Conservation (phyloP, 2,329 filamentous ascomycete species). For the Cordyceps pruinosa region DNA sequence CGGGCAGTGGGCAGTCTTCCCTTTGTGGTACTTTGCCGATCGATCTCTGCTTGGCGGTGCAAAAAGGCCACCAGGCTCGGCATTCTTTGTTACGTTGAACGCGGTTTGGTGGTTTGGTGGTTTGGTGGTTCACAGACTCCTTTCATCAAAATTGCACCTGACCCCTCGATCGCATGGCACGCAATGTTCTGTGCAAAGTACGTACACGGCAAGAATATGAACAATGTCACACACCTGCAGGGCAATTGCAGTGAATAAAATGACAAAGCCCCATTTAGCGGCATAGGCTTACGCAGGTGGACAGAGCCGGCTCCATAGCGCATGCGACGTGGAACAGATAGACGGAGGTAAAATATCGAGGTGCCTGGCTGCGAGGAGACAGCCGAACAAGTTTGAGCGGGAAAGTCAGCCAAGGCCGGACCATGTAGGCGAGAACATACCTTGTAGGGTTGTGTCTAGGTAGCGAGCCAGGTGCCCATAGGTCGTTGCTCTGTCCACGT, state of each 20-base stretch:
- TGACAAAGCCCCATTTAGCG: background rate
- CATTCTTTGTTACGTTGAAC: background rate
- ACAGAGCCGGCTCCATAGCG: background rate
- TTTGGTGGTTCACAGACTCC: too few species aligned
- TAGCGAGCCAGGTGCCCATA: too few species aligned
- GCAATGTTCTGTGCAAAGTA: background rate
- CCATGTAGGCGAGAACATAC: background rate
- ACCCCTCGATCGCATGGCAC: background rate
- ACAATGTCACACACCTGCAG: conserved; percentile 2
- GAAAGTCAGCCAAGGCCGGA: background rate
- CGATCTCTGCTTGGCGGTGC: background rate
- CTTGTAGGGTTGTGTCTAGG: too few species aligned
- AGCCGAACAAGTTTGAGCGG: background rate
- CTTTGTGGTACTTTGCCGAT: background rate
- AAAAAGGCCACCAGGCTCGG: background rate
- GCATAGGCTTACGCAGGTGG: conserved; percentile 5
- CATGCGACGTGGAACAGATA: background rate
- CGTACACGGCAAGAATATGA: background rate
- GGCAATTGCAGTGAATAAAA: background rate
- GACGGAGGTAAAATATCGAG: background rate
- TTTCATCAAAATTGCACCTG: too few species aligned
- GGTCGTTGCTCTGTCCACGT: too few species aligned
- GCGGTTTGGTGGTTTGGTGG: too few species aligned
- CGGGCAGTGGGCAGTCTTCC: too few species aligned
- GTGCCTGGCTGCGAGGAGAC: background rate